Conservation (phyloP, 23 red algal genomes). For the Gracilaria vermiculophylla region DNA sequence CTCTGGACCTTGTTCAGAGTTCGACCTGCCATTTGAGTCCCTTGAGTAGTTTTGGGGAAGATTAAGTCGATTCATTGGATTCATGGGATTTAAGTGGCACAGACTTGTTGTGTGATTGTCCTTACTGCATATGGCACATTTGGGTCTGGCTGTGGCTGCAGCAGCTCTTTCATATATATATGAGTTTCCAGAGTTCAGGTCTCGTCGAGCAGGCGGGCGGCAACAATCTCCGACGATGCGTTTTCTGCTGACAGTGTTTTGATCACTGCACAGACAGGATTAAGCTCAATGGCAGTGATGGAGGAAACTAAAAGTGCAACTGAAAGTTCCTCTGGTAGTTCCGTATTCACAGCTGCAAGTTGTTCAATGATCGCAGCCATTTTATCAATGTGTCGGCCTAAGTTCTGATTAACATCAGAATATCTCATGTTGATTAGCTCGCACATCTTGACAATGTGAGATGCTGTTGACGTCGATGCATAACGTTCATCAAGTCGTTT, state of each 20-base stretch:
- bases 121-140: not conserved
- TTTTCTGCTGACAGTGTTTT: not conserved
- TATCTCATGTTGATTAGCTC: slow-evolving; percentile 12
- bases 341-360: not conserved
- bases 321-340: not conserved
- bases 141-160: not conserved
- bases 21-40: not conserved
- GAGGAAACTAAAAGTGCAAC: not conserved
- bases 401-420: not conserved
- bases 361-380: slow-evolving; percentile 1
- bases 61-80: not conserved
- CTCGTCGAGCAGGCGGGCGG: not conserved
- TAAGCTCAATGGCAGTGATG: not conserved
- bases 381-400: slow-evolving; percentile 26
- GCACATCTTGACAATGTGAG: not conserved
- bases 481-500: not conserved
- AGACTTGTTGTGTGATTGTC: not conserved
- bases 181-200: not conserved
- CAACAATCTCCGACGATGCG: not conserved
- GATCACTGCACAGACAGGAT: not conserved
- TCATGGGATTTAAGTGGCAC: not conserved
- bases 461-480: not conserved
- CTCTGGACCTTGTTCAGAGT: not conserved
- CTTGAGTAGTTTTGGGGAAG: not conserved
- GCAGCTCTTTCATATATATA: not conserved